Base-by-base conservation (phyloP, 352 stramenopile species). In the Globisporangium cederbergense region DNA sequence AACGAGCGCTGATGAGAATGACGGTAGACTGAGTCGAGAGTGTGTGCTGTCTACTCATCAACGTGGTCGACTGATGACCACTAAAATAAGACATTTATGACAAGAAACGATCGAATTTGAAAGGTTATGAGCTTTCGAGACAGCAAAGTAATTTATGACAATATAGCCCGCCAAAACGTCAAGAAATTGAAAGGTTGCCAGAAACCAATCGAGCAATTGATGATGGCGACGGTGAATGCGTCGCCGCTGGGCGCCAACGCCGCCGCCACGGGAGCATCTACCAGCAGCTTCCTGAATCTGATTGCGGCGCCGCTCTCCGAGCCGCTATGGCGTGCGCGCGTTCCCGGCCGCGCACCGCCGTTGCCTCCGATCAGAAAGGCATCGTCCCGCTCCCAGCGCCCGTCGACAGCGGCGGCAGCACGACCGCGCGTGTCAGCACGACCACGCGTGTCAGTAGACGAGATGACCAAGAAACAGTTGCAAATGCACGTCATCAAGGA, bases 291-390 rank as follows among this genome's bases (percentile, higher is more conserved):
- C 22, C 32, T 28, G 22, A 22, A 40, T 7, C 45, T 67, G 20
- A 46, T 62, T 22, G 34, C 55, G 13, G 38, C 45, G 22, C 22
- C 53, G 34, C 45, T 61, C 10, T 9, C 28, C 11, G 40, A 58
- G 45, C 45, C 43, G 20, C 62, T 54, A 30, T 61, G 71, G 53
- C 42, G 62, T 47, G 53, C 52, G 42, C 53, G 30, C 34, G 43
- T 55, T 34, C 53, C 49, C 43, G 30, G 32, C 20, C 32, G 54
- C 13, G 34, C 22, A 2, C 59, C 34, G 4, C 50, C 59, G 4
- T 34, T 65, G 22, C 59, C 59, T 5, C 49, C 58, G 20, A 32
- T 13, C 5, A 5, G 0, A 2, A n/a, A 18, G 54, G 34, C n/a
- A 5, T 7, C 38, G 38, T 28, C 25, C 25, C 36, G 38, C 40